Evolutionary conservation across 441 rosid species (phyloP).

Genomic region (Biscutella laevigata): DNA sequence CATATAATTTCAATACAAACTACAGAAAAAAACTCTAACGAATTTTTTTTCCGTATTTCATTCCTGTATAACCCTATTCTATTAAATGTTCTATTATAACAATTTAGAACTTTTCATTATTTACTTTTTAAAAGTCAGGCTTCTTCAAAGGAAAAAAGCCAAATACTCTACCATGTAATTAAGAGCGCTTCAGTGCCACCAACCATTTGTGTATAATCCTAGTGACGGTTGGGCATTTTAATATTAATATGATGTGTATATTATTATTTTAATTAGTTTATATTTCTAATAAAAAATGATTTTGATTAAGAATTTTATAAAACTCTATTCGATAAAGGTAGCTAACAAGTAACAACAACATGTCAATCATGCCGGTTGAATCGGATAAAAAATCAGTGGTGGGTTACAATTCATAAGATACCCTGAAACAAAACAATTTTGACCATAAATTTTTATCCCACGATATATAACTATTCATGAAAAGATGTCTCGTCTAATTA

Average conservation of each 20-base stretch:
- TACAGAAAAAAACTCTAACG: no score
- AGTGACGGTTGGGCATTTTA: not conserved
- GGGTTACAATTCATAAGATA: not conserved
- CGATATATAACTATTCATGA: constrained; percentile 9
- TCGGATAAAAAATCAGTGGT: not conserved
- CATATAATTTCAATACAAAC: no score
- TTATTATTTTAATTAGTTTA: not conserved
- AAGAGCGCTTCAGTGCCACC: not conserved
- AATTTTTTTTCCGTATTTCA: no score
- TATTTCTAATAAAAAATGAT: not conserved
- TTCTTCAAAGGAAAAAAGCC: no score
- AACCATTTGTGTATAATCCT: not conserved
- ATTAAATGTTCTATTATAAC: no score
- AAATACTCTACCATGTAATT: no score
- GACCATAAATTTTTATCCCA: not conserved
- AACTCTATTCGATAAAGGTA: not conserved
- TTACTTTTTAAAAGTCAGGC: no score
- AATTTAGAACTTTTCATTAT: no score
- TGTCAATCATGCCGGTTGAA: not conserved
- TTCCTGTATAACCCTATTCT: no score
- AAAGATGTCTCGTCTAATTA: constrained; percentile 9
- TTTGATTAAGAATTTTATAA: not conserved
- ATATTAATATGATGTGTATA: not conserved
- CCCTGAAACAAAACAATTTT: not conserved
- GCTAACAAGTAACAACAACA: not conserved